A percentile compares a stretch with the other conserved stretches of the same genome.
phyloP scores from a whole-genome alignment of 225 moss, liverwort and hornwort genomes.

The Sphagnum contortum region DNA sequence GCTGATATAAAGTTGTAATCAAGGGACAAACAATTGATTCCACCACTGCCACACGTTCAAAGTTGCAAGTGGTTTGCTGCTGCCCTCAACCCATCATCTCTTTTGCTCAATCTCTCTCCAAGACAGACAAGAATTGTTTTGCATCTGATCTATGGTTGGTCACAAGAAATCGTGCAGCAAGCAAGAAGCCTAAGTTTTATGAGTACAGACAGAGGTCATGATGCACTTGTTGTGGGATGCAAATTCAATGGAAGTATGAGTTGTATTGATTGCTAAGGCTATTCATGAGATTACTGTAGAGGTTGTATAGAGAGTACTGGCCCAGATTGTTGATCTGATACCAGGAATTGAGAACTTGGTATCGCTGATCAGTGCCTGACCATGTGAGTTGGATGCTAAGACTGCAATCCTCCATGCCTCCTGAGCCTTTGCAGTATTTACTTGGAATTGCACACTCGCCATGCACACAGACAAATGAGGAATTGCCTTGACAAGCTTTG shows the following conservation, averaged over 20 bases:
- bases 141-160: too few species aligned
- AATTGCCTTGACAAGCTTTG: conserved; percentile 37
- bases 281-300: conserved; percentile 41
- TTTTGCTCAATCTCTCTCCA: too few species aligned
- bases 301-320: conserved; percentile 56
- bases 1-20: too few species aligned
- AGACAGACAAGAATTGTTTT: too few species aligned
- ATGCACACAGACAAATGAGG: conserved; percentile 55
- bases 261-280: conserved; percentile 30
- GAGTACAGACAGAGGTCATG: too few species aligned
- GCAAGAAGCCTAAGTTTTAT: too few species aligned
- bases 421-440: conserved; percentile 27
- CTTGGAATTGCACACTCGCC: conserved; percentile 54
- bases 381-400: conserved; percentile 57
- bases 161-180: too few species aligned
- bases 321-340: conserved; percentile 48
- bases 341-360: conserved; percentile 58
- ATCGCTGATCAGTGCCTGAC: conserved; percentile 51
- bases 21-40: too few species aligned
- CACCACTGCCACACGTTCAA: too few species aligned
- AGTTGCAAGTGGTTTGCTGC: too few species aligned
- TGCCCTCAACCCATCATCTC: too few species aligned
- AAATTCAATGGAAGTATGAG: not conserved
- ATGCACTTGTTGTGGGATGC: too few species aligned
- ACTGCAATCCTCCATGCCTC: conserved; percentile 60